Conservation (phyloP, 169 alveolate species). For the Cyclospora cayetanensis region DNA sequence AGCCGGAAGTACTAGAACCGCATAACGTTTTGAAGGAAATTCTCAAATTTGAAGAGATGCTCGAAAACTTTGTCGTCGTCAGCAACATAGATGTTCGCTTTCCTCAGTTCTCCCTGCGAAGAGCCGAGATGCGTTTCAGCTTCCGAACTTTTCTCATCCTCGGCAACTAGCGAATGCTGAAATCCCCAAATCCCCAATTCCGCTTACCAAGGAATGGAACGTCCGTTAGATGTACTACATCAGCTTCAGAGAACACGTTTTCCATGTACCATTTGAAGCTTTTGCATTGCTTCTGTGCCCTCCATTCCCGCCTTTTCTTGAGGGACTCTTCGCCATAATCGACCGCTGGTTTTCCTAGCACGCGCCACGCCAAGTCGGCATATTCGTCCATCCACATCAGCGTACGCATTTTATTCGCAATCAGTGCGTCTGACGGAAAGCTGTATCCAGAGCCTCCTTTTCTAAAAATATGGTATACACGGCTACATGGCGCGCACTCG, state of each 20-base stretch:
- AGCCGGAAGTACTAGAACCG: too few species aligned
- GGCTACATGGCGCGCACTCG: conserved; percentile 81
- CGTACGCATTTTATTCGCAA: conserved; percentile 76
- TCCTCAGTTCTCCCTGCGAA: too few species aligned
- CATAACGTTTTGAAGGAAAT: too few species aligned
- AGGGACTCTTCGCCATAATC: conserved; percentile 37
- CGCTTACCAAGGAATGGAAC: conserved; percentile 79
- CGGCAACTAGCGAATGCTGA: too few species aligned
- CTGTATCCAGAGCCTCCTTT: conserved; percentile 80
- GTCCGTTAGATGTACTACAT: conserved; percentile 75
- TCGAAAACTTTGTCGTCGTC: too few species aligned
- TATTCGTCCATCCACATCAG: conserved; percentile 80
- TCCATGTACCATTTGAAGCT: conserved; percentile 79
- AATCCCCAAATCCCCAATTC: too few species aligned
- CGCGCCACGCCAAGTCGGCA: conserved; percentile 72
- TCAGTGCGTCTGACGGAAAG: conserved; percentile 73
- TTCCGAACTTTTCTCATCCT: too few species aligned
- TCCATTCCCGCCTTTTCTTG: not conserved
- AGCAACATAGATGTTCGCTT: too few species aligned
- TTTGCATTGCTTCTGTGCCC: conserved; percentile 6
- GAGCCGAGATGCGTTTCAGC: too few species aligned
- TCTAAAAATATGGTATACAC: conserved; percentile 79
- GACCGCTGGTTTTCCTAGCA: conserved; percentile 53
- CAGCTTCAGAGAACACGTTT: conserved; percentile 78
- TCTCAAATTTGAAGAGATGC: too few species aligned